A percentile compares a stretch with the other conserved stretches of the same genome.
These are phyloP conservation scores for Penicillium griseofulvum DNA, from an alignment of 2,329 filamentous ascomycete species.

Conservation along the genomic window DNA sequence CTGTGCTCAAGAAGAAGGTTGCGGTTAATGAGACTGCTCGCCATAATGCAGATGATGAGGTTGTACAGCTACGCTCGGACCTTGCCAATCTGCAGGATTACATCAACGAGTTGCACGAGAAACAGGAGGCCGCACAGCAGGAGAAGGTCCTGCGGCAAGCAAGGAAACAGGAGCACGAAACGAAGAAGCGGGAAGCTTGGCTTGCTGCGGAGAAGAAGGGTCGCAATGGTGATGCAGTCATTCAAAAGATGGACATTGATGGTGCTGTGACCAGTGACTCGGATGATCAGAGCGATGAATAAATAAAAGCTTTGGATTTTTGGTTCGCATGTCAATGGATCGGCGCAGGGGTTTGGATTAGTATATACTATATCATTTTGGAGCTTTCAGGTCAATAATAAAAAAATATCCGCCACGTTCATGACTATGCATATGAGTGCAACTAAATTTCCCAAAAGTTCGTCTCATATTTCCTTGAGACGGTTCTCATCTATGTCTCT, in stretches of 20 bases:
- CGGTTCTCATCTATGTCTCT: neutral
- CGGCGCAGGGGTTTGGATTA: slow-evolving; percentile 6
- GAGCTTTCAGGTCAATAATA: slow-evolving; percentile 3
- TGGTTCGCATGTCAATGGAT: slow-evolving; percentile 6
- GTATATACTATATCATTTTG: slow-evolving; percentile 6
- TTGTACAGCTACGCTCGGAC: slow-evolving; percentile 37
- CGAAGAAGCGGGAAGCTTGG: slow-evolving; percentile 44
- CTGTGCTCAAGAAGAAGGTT: slow-evolving; percentile 38
- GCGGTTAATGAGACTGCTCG: slow-evolving; percentile 37
- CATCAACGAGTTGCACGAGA: slow-evolving; percentile 40
- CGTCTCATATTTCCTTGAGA: neutral
- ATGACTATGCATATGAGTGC: neutral
- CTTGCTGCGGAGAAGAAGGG: slow-evolving; percentile 47
- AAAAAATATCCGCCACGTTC: neutral
- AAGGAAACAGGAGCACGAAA: slow-evolving; percentile 41
- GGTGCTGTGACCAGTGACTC: slow-evolving; percentile 33
- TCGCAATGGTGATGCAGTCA: slow-evolving; percentile 39
- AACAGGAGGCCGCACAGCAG: slow-evolving; percentile 35
- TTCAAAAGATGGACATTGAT: slow-evolving; percentile 41
- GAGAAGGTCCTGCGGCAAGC: slow-evolving; percentile 35
- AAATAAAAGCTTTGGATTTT: slow-evolving; percentile 7
- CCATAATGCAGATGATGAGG: slow-evolving; percentile 35
- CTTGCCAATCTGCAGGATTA: slow-evolving; percentile 38
- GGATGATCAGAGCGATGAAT: slow-evolving; percentile 38
- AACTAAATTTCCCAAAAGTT: neutral